phyloP scores from a whole-genome alignment of 2,329 filamentous ascomycete species.

The Fusarium palustre region DNA sequence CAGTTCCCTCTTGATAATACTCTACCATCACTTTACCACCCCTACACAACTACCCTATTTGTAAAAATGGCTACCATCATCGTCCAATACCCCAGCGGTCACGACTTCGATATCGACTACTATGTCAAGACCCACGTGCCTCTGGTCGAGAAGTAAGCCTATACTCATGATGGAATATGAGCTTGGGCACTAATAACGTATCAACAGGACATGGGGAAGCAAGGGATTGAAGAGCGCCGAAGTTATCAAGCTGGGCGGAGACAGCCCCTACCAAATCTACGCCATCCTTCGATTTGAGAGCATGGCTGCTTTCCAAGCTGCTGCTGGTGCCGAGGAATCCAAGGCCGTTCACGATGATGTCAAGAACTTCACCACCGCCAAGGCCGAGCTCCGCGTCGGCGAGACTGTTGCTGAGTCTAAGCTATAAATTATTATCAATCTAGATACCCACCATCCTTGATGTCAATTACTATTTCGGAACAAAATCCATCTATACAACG shows the following conservation, averaged over 20 bases:
- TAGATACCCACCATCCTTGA: too few relatives aligned
- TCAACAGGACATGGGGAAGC: background rate
- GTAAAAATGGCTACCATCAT: constrained; percentile 7
- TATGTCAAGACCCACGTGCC: constrained; percentile 21
- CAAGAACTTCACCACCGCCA: constrained; percentile 19
- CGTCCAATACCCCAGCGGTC: constrained; percentile 19
- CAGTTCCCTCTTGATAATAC: background rate
- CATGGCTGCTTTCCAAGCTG: constrained; percentile 21
- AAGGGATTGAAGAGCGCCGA: constrained; percentile 4
- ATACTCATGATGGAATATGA: rapidly evolving
- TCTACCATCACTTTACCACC: background rate
- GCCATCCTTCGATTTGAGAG: constrained; percentile 16
- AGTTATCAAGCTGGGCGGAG: constrained; percentile 15
- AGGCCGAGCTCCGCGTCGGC: background rate
- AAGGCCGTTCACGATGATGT: constrained; percentile 11
- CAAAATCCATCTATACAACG: too few relatives aligned
- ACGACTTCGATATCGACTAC: constrained; percentile 27
- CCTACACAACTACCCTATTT: background rate
- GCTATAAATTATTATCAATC: rapidly evolving
- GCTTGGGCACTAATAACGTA: rapidly evolving
- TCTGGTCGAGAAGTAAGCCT: constrained; percentile 1
- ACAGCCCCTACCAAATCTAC: constrained; percentile 14
- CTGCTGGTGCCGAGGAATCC: background rate
- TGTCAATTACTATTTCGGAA: background rate
- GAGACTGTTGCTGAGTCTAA: background rate